phyloP scores from a whole-genome alignment of 441 rosid species.

The Pelargonium fulgidum region DNA sequence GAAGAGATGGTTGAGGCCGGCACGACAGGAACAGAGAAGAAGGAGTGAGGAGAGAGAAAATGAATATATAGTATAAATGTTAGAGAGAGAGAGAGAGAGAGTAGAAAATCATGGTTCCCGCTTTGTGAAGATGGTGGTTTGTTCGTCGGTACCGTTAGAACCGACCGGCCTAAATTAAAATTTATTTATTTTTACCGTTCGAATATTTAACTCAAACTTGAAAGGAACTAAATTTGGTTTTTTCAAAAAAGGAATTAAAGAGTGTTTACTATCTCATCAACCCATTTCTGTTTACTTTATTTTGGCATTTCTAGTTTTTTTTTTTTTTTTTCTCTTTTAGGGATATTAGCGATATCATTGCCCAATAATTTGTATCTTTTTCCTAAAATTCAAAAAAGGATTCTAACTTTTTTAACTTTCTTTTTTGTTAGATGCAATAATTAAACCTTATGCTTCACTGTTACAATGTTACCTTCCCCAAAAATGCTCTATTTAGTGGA shows the following conservation, averaged over 20 bases:
- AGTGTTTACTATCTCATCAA: background rate
- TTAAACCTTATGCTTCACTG: background rate
- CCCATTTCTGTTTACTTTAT: no score
- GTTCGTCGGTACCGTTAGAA: constrained; percentile 12
- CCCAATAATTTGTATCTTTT: no score
- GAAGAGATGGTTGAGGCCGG: constrained; percentile 29
- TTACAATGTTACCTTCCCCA: background rate
- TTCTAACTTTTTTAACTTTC: no score
- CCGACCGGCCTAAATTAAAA: constrained; percentile 3
- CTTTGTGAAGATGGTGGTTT: constrained; percentile 13
- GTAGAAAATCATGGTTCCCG: constrained; percentile 24
- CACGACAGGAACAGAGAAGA: constrained; percentile 19
- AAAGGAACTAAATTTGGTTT: background rate
- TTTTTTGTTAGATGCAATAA: background rate
- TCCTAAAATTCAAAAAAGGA: no score
- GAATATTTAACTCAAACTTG: background rate
- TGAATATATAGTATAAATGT: background rate
- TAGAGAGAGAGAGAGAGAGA: background rate
- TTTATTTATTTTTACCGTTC: background rate
- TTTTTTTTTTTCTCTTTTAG: no score
- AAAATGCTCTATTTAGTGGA: background rate
- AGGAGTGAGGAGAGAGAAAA: constrained; percentile 16
- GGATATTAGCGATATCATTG: no score
- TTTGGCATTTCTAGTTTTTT: background rate
- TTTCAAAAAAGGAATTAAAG: no score